Conservation (phyloP, 2,329 filamentous ascomycete species). For the Colletotrichum endophyticum region DNA sequence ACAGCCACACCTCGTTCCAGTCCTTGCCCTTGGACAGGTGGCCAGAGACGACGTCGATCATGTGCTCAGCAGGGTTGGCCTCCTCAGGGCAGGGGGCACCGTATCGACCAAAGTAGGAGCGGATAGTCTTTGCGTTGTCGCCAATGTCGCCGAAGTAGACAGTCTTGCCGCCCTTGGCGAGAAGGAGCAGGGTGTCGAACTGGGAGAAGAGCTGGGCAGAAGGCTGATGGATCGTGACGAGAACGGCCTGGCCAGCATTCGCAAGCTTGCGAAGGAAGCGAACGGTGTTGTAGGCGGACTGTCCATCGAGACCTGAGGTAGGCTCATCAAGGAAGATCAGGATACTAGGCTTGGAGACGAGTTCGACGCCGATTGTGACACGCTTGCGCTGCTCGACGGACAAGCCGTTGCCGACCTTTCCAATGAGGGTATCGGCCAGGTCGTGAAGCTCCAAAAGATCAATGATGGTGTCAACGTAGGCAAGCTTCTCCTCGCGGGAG, state of each 20-base stretch:
- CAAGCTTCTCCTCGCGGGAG: slow-evolving; percentile 70
- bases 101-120: slow-evolving; percentile 69
- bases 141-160: slow-evolving; percentile 74
- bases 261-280: slow-evolving; percentile 71
- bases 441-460: slow-evolving; percentile 60
- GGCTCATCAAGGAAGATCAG: slow-evolving; percentile 68
- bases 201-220: slow-evolving; percentile 69
- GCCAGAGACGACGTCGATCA: slow-evolving; percentile 67
- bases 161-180: slow-evolving; percentile 69
- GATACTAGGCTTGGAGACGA: slow-evolving; percentile 65
- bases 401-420: slow-evolving; percentile 54
- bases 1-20: slow-evolving; percentile 74
- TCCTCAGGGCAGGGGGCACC: slow-evolving; percentile 66
- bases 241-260: slow-evolving; percentile 68
- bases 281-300: slow-evolving; percentile 70
- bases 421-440: slow-evolving; percentile 53
- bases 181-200: slow-evolving; percentile 69
- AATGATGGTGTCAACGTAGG: slow-evolving; percentile 80
- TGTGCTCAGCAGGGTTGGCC: slow-evolving; percentile 78
- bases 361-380: slow-evolving; percentile 65
- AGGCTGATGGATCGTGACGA: slow-evolving; percentile 75
- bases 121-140: slow-evolving; percentile 56
- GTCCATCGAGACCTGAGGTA: slow-evolving; percentile 70
- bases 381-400: slow-evolving; percentile 59
- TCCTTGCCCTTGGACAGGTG: slow-evolving; percentile 51